Evolutionary conservation across 139 green algal genomes (phyloP), one percentile per base, ranked within the genome.

Genomic region (Monoraphidium neglectum): DNA sequence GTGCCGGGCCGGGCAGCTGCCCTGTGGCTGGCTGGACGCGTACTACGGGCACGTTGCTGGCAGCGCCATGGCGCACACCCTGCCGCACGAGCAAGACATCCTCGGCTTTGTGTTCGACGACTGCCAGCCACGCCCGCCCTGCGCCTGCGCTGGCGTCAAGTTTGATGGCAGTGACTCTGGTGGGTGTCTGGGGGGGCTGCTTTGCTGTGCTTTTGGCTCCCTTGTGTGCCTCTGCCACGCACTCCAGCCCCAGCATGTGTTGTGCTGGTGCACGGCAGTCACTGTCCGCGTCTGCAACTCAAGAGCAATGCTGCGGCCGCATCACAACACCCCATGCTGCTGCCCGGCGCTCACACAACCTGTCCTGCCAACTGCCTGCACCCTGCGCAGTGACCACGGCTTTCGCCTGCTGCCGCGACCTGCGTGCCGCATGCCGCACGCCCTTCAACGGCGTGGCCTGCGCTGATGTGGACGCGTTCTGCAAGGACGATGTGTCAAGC

Each of bases 1-100:
- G 43, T 51, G 43, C 43, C 43, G 43, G 8, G 43, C 43, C 43
- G 43, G 43, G 8, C 43, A 51, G 43, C 62, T 69, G n/a, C 16
- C 16, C 8, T 69, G 62, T 16, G 30, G 43, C 21, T 69, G 62
- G 62, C 32, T 69, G 15, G 30, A 69, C 18, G 30, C 30, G 6
- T 69, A 69, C 21, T 69, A 49, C 62, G 18, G 15, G 26, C 26
- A 15, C 18, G n/a, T 67, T 12, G 28, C 32, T 12, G 16, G 21
- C 32, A 24, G 32, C 62, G 21, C 6, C 62, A 10, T 36, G 6
- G 65, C 54, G 30, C 65, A 74, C 24, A 53, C 16, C 4, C 32
- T 80, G 54, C 65, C 74, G 0, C 74, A 80, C 54, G 74, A 80
- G 66, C n/a, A n/a, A 3, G 74, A 75, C 74, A 75, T 80, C 38